These are phyloP conservation scores for Astragalus membranaceus DNA, from an alignment of 306 rosid species.

Conservation along the genomic window DNA sequence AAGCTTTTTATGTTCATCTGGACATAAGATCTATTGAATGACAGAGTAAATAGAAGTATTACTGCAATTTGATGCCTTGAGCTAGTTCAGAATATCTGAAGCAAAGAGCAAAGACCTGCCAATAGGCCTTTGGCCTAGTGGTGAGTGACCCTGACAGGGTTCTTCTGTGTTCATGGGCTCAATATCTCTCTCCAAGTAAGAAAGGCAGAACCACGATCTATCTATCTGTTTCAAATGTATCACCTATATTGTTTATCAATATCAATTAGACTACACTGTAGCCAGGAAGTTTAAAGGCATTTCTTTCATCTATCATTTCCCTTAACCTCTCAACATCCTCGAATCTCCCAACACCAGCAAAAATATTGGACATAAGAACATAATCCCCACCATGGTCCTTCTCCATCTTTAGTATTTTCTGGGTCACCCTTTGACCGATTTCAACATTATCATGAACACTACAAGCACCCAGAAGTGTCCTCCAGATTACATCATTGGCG, in stretches of 20 bases:
- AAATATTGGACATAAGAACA: constrained; percentile 77
- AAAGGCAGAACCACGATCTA: background rate
- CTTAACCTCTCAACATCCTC: constrained; percentile 62
- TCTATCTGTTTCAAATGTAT: background rate
- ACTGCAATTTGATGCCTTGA: background rate
- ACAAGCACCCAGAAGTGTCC: constrained; percentile 70
- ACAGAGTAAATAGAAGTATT: background rate
- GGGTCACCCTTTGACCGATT: constrained; percentile 56
- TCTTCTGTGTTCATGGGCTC: background rate
- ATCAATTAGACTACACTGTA: constrained; percentile 38
- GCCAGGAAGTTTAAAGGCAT: constrained; percentile 57
- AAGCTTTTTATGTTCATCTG: background rate
- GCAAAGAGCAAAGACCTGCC: background rate
- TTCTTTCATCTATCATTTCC: constrained; percentile 44
- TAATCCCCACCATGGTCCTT: constrained; percentile 65
- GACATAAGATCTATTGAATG: background rate
- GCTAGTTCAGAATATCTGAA: background rate
- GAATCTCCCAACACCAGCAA: constrained; percentile 60
- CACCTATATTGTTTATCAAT: background rate
- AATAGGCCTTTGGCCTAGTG: too few species aligned
- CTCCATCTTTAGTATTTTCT: constrained; percentile 50
- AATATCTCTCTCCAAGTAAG: background rate
- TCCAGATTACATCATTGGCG: constrained; percentile 60
- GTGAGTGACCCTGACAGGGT: background rate
- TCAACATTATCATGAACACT: constrained; percentile 49